These are phyloP conservation scores for Globisporangium solare DNA, from an alignment of 352 stramenopile species.

Conservation along the genomic window DNA sequence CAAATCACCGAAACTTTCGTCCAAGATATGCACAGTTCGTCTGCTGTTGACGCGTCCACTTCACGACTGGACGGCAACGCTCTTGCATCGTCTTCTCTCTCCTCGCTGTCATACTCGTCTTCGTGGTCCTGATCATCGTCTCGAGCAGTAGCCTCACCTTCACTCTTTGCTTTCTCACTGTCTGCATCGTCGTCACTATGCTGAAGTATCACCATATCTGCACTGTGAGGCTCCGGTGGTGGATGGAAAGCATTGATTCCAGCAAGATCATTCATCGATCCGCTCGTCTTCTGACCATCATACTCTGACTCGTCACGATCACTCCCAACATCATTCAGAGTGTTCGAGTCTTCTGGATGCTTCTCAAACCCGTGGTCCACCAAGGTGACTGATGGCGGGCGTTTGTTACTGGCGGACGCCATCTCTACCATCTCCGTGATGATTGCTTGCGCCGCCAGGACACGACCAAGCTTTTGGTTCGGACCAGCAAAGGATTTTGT, in stretches of 20 bases:
- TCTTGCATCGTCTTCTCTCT: neutral
- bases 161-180: neutral
- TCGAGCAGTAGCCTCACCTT: neutral
- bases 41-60: slow-evolving; percentile 8
- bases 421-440: slow-evolving; percentile 61
- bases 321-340: neutral
- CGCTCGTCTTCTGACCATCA: neutral
- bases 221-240: slow-evolving; percentile 5
- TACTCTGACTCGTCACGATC: neutral
- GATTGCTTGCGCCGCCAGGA: slow-evolving; percentile 65
- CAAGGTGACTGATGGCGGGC: neutral
- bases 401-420: neutral
- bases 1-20: slow-evolving; percentile 47
- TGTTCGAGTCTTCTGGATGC: neutral
- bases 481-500: slow-evolving; percentile 63
- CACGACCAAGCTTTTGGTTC: slow-evolving; percentile 64
- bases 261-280: neutral
- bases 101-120: neutral
- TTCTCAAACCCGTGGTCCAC: slow-evolving; percentile 18
- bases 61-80: neutral
- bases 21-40: slow-evolving; percentile 49
- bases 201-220: slow-evolving; percentile 9
- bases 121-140: neutral
- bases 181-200: neutral
- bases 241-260: neutral